A percentile compares a stretch with the other conserved stretches of the same genome.
Evolutionary conservation across 2,329 filamentous ascomycete genomes (phyloP).

Genomic region (Curvularia spicifera): DNA sequence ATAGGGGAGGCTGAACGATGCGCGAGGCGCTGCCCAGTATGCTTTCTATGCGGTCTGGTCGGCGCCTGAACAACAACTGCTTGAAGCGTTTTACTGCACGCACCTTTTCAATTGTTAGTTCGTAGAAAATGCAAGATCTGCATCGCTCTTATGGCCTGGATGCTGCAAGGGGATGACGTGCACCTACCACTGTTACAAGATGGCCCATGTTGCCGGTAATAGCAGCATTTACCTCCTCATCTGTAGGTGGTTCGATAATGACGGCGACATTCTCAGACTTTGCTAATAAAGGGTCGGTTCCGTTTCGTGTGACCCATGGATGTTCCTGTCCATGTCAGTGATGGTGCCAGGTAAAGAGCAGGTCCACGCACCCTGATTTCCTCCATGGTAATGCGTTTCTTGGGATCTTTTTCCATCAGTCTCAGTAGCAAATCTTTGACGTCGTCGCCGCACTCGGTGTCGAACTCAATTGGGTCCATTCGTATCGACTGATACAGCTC

Average conservation of each 20-base stretch:
- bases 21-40: constrained; percentile 65
- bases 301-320: constrained; percentile 87
- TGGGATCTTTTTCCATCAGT: constrained; percentile 84
- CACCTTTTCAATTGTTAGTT: constrained; percentile 61
- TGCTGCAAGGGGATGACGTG: constrained; percentile 3
- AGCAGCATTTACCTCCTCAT: constrained; percentile 86
- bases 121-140: background rate
- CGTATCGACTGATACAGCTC: constrained; percentile 92
- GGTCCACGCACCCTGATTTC: constrained; percentile 72
- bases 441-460: constrained; percentile 67
- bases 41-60: constrained; percentile 62
- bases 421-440: constrained; percentile 76
- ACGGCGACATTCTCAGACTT: constrained; percentile 85
- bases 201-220: constrained; percentile 90
- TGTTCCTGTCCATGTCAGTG: constrained; percentile 69
- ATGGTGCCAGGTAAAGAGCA: background rate
- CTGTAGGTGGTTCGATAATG: constrained; percentile 81
- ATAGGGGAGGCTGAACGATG: constrained; percentile 64
- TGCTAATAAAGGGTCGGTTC: constrained; percentile 77
- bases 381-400: constrained; percentile 80
- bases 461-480: constrained; percentile 68
- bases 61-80: constrained; percentile 66
- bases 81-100: constrained; percentile 93
- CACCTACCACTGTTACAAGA: constrained; percentile 76
- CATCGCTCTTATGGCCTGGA: background rate